phyloP scores from a whole-genome alignment of 352 stramenopile species.

The Globisporangium uncinulatum region DNA sequence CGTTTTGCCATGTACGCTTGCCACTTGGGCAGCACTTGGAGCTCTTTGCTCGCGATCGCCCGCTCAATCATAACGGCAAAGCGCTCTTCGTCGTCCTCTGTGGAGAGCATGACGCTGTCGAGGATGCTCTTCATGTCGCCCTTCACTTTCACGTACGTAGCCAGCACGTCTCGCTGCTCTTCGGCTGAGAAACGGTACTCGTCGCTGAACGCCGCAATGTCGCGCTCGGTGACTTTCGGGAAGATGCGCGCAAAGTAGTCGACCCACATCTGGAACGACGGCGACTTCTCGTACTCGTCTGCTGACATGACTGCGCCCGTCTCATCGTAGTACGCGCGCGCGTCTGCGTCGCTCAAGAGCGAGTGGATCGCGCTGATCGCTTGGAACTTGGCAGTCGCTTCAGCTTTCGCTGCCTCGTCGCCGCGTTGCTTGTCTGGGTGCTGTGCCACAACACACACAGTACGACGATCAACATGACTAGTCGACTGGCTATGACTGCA shows the following conservation, averaged over 20 bases:
- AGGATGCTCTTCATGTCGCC: constrained; percentile 78
- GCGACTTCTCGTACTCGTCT: constrained; percentile 39
- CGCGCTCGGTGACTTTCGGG: constrained; percentile 75
- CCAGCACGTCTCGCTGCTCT: constrained; percentile 73
- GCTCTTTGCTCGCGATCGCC: constrained; percentile 43
- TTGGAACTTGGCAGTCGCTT: constrained; percentile 82
- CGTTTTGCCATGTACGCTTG: constrained; percentile 35
- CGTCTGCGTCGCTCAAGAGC: constrained; percentile 72
- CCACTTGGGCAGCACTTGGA: constrained; percentile 38
- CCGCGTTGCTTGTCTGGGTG: constrained; percentile 89
- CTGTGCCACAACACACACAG: constrained; percentile 25
- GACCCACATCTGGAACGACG: constrained; percentile 68
- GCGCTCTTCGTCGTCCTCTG: constrained; percentile 67
- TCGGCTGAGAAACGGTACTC: constrained; percentile 85
- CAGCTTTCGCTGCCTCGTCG: constrained; percentile 39
- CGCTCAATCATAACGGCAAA: constrained; percentile 64
- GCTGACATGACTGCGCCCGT: constrained; percentile 61
- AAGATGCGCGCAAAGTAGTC: constrained; percentile 88
- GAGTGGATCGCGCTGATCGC: constrained; percentile 82
- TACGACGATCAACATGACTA: not conserved
- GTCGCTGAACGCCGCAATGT: constrained; percentile 75
- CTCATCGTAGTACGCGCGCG: constrained; percentile 80
- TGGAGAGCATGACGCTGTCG: constrained; percentile 86
- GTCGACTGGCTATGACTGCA: not conserved
- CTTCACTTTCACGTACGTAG: constrained; percentile 69